phyloP scores from a whole-genome alignment of 805 yeast species.

The Candida adriatica region DNA sequence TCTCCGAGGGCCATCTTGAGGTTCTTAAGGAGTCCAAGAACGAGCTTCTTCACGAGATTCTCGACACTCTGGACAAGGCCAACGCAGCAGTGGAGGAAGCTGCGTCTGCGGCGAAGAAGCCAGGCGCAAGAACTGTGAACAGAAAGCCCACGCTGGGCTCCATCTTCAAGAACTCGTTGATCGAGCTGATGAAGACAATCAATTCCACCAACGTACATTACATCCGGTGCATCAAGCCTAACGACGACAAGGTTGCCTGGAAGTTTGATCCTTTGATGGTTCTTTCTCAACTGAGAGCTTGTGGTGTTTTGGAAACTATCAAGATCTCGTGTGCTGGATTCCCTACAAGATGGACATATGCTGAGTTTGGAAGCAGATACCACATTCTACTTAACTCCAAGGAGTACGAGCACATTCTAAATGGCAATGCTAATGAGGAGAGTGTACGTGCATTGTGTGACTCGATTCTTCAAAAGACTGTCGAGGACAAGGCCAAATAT shows the following conservation, averaged over 20 bases:
- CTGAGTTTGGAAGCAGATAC: conserved; percentile 85
- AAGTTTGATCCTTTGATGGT: conserved; percentile 94
- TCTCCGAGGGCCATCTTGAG: conserved; percentile 90
- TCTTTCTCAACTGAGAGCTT: conserved; percentile 88
- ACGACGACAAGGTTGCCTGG: conserved; percentile 93
- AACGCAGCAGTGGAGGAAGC: conserved; percentile 28
- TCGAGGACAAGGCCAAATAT: conserved; percentile 61
- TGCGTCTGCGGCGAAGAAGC: conserved; percentile 27
- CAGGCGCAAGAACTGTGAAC: conserved; percentile 38
- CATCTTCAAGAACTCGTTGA: conserved; percentile 85
- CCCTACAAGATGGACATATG: conserved; percentile 94
- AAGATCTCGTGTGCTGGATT: conserved; percentile 96
- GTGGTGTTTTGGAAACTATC: conserved; percentile 97
- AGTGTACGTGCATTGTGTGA: conserved; percentile 60
- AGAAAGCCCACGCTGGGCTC: conserved; percentile 93
- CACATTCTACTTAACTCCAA: conserved; percentile 72
- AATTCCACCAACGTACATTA: conserved; percentile 94
- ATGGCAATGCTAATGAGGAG: conserved; percentile 42
- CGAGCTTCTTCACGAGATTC: conserved; percentile 54
- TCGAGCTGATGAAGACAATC: conserved; percentile 88
- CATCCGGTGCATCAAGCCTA: conserved; percentile 95
- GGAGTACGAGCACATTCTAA: conserved; percentile 57
- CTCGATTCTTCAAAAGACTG: conserved; percentile 56
- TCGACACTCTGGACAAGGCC: conserved; percentile 55
- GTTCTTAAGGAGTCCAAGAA: conserved; percentile 68